These are phyloP conservation scores for Pelargonium fulgidum DNA, from an alignment of 441 rosid species.

Conservation along the genomic window DNA sequence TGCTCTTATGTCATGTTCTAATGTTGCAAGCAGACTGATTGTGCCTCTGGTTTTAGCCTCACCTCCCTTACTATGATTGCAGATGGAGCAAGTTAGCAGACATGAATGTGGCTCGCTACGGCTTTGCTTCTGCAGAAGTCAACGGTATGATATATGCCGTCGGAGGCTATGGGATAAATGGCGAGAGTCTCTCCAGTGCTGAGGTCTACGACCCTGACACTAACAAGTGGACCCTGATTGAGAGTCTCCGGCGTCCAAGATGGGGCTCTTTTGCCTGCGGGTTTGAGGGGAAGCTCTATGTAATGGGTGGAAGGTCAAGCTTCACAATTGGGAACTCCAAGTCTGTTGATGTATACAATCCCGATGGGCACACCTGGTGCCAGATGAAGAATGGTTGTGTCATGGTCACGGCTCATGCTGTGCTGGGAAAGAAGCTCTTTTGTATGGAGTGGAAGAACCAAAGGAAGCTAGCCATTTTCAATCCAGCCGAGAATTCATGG, in stretches of 20 bases:
- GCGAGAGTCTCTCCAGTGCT: constrained; percentile 67
- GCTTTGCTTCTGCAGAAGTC: constrained; percentile 83
- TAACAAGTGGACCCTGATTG: constrained; percentile 56
- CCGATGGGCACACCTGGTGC: constrained; percentile 59
- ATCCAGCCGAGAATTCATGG: constrained; percentile 71
- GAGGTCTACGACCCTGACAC: constrained; percentile 76
- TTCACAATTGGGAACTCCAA: constrained; percentile 90
- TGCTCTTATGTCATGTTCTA: too few relatives aligned
- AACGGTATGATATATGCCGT: constrained; percentile 72
- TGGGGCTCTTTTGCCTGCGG: constrained; percentile 88
- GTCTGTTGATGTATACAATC: constrained; percentile 69
- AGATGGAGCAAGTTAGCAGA: constrained; percentile 83
- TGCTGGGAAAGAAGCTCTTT: constrained; percentile 64
- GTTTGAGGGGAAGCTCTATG: constrained; percentile 79
- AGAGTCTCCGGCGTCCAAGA: constrained; percentile 80
- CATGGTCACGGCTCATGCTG: constrained; percentile 96
- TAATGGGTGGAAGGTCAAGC: constrained; percentile 95
- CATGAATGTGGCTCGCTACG: constrained; percentile 77
- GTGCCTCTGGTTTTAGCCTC: too few relatives aligned
- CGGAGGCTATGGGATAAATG: constrained; percentile 73
- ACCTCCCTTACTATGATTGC: constrained; percentile 19
- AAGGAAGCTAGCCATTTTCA: constrained; percentile 63
- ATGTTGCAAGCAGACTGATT: too few relatives aligned
- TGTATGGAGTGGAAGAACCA: constrained; percentile 97
- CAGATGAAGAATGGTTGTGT: constrained; percentile 83